Base-by-base conservation (phyloP, 805 yeast genomes). In the Candida glaebosa region DNA sequence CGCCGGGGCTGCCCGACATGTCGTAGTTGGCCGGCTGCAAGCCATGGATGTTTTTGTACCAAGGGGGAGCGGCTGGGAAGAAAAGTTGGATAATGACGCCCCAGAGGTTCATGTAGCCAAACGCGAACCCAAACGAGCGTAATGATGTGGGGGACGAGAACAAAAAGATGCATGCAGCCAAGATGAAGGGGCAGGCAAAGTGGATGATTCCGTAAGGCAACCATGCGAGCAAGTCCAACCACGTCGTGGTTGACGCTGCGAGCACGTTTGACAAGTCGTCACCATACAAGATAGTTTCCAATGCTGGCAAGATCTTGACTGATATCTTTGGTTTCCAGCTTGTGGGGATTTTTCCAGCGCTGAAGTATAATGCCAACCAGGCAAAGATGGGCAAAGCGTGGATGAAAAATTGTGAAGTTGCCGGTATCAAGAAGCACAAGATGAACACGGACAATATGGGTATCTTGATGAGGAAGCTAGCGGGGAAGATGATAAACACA, bases 21-120 rank as follows among this genome's bases (percentile, higher is more conserved):
- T 82, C 70, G 63, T 91, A 91, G 63, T 88, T 80, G 2, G 98
- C 98, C 22, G 96, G 93, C 41, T 79, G 83, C 45, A 90, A 73
- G 1, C 96, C 96, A 58, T 91, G 83, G 37, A 82, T 61, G 44
- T 79, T 79, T 54, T 87, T 85, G 60, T 91, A 91, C 99, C 99
- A 91, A 15, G 99, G 99, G 10, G 99, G 95, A 40, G 98, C 97
- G 38, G 93, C 87, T 4, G 99, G 96, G 60, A 87, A 88, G 4
- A 82, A 47, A 50, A 88, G 75, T 66, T 93, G 98, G 42, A 79
- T 77, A 26, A 84, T 55, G 24, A 91, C 97, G 34, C 97, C 98
- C 39, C 80, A 60, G 49, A 90, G 63, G 63, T 91, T 93, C 91
- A 89, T 85, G 69, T 85, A 88, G 9, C 99, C 99, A 67, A 93